Percentiles rank a stretch among this genome's conserved stretches.
phyloP scores from a whole-genome alignment of 75 land plant species.

The Azolla pinnata region DNA sequence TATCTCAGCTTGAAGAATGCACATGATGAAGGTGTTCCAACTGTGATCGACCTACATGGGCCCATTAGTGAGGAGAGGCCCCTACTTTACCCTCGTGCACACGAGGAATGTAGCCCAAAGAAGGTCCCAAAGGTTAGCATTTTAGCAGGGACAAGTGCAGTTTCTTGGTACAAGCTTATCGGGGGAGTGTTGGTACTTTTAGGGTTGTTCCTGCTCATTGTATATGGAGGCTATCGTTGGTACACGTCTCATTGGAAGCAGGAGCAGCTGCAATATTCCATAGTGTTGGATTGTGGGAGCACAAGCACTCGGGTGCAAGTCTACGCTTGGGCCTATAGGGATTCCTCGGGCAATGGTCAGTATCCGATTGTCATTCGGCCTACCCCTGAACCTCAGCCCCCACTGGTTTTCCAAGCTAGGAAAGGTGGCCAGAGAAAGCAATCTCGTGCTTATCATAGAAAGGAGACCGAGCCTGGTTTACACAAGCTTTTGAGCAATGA shows the following conservation, averaged over 20 bases:
- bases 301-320: slow-evolving; percentile 88
- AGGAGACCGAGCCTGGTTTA: slow-evolving; percentile 97
- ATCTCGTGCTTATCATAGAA: slow-evolving; percentile 71
- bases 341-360: slow-evolving; percentile 15
- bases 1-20: too few species aligned
- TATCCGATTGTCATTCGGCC: slow-evolving; percentile 58
- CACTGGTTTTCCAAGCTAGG: slow-evolving; percentile 14
- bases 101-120: too few species aligned
- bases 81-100: too few species aligned
- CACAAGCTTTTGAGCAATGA: slow-evolving; percentile 69
- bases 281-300: slow-evolving; percentile 92
- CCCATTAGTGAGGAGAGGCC: too few species aligned
- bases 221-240: slow-evolving; percentile 24
- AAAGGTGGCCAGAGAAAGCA: slow-evolving; percentile 13
- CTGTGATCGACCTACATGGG: too few species aligned
- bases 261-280: slow-evolving; percentile 54
- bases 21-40: too few species aligned
- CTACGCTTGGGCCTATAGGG: slow-evolving; percentile 51
- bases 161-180: too few species aligned
- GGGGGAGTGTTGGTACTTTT: too few species aligned
- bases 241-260: slow-evolving; percentile 25
- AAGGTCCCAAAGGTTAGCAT: too few species aligned
- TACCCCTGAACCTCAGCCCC: slow-evolving; percentile 24
- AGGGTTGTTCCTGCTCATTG: slow-evolving; percentile 20
- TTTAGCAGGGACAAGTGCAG: too few species aligned